phyloP scores from a whole-genome alignment of 2,329 filamentous ascomycete species.

The Trichoderma cornu-damae region DNA sequence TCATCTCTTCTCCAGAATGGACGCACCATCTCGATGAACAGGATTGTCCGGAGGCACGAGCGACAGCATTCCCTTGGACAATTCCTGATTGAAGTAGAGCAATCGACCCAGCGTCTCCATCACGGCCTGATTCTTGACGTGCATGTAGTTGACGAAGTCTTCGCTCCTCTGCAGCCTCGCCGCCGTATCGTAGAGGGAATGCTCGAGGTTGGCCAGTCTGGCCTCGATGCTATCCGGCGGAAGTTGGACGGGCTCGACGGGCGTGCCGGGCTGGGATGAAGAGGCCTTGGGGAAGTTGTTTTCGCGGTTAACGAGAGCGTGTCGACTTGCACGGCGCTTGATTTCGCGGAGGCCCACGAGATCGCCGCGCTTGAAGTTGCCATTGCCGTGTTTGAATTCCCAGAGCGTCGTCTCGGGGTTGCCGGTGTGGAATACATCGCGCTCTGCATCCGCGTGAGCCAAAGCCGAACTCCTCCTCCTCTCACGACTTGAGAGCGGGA shows the following conservation, averaged over 20 bases:
- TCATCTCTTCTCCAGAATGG: not conserved
- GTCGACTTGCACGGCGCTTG: constrained; percentile 86
- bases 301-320: constrained; percentile 88
- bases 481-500: not conserved
- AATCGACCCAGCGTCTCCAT: constrained; percentile 72
- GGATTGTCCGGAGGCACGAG: constrained; percentile 71
- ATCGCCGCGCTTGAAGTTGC: constrained; percentile 94
- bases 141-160: constrained; percentile 73
- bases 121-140: constrained; percentile 73
- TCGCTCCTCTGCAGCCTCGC: constrained; percentile 73
- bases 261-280: constrained; percentile 75
- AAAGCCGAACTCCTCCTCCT: too few relatives aligned
- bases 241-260: constrained; percentile 69
- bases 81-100: constrained; percentile 74
- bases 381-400: constrained; percentile 98
- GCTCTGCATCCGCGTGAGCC: constrained; percentile 56
- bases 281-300: constrained; percentile 74
- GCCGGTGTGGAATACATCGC: constrained; percentile 95
- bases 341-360: constrained; percentile 88
- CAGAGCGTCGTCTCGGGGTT: constrained; percentile 90
- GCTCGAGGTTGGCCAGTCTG: constrained; percentile 70
- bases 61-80: constrained; percentile 68
- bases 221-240: constrained; percentile 71
- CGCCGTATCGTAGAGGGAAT: constrained; percentile 75
- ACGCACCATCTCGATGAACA: constrained; percentile 75